phyloP scores from a whole-genome alignment of 306 rosid species.

The Oemleria cerasiformis region DNA sequence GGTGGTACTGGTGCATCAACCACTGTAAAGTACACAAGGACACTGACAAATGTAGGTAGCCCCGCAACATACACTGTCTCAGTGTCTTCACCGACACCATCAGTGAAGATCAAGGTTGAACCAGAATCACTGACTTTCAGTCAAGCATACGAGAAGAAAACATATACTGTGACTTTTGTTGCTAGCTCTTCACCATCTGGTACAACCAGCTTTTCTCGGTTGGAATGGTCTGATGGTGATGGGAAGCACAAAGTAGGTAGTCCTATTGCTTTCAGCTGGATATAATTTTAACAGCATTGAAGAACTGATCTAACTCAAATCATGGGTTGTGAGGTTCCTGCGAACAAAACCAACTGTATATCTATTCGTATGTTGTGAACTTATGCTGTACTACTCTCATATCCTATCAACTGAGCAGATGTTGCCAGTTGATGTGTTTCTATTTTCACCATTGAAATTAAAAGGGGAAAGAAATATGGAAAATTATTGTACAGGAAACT shows the following conservation, averaged over 20 bases:
- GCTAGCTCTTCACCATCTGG: constrained; percentile 56
- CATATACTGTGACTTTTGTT: constrained; percentile 65
- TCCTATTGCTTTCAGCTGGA: constrained; percentile 84
- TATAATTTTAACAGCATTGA: constrained; percentile 28
- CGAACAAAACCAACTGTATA: constrained; percentile 1
- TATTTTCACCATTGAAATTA: background rate
- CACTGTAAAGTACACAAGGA: constrained; percentile 57
- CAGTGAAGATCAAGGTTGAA: constrained; percentile 62
- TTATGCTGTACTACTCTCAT: constrained; percentile 7
- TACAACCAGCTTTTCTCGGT: constrained; percentile 52
- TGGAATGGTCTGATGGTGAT: constrained; percentile 89
- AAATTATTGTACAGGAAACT: constrained; percentile 33
- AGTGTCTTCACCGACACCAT: constrained; percentile 34
- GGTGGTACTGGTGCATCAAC: constrained; percentile 39
- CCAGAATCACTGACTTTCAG: constrained; percentile 63
- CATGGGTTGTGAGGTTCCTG: constrained; percentile 21
- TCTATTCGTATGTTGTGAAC: constrained; percentile 3
- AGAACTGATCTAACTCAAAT: constrained; percentile 19
- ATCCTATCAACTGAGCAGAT: constrained; percentile 23
- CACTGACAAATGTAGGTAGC: constrained; percentile 69
- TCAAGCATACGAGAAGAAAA: constrained; percentile 44
- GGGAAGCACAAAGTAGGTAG: constrained; percentile 75
- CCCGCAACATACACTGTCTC: constrained; percentile 58
- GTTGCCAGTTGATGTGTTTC: constrained; percentile 20
- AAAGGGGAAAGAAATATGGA: constrained; percentile 8